A percentile compares a stretch with the other conserved stretches of the same genome.
phyloP scores from a whole-genome alignment of 805 yeast genomes.

The Nadsonia fulvescens region DNA sequence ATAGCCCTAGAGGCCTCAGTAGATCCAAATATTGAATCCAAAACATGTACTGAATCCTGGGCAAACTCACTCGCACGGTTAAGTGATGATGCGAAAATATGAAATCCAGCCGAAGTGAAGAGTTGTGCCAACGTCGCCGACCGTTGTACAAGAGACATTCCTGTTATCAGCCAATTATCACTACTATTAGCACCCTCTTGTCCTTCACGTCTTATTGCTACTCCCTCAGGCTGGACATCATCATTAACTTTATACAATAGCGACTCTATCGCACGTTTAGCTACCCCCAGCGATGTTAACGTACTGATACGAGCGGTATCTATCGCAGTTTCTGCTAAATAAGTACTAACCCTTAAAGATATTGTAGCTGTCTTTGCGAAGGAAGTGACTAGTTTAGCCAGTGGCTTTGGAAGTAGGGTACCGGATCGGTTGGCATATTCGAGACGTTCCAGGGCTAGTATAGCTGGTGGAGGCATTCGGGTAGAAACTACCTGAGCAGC shows the following conservation, averaged over 20 bases:
- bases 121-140: slow-evolving; percentile 15
- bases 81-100: slow-evolving; percentile 13
- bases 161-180: slow-evolving; percentile 12
- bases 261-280: slow-evolving; percentile 14
- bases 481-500: too few species aligned
- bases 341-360: slow-evolving; percentile 14
- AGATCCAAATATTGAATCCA: slow-evolving; percentile 17
- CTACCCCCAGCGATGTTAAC: slow-evolving; percentile 13
- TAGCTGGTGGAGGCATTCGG: too few species aligned
- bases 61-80: slow-evolving; percentile 11
- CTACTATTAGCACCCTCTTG: too few species aligned
- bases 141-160: slow-evolving; percentile 11
- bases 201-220: too few species aligned
- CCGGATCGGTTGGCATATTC: too few species aligned
- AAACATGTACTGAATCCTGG: slow-evolving; percentile 16
- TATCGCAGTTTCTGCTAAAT: slow-evolving; percentile 13
- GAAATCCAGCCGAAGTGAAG: slow-evolving; percentile 15
- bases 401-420: slow-evolving; percentile 13
- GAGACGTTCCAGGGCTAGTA: too few species aligned
- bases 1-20: slow-evolving; percentile 18
- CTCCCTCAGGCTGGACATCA: slow-evolving; percentile 14
- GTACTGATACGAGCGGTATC: slow-evolving; percentile 13
- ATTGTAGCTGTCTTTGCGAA: slow-evolving; percentile 14
- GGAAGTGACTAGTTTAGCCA: slow-evolving; percentile 15
- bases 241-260: slow-evolving; percentile 15